These are phyloP conservation scores for Peronospora destructor DNA, from an alignment of 352 stramenopile genomes.

Conservation along the genomic window DNA sequence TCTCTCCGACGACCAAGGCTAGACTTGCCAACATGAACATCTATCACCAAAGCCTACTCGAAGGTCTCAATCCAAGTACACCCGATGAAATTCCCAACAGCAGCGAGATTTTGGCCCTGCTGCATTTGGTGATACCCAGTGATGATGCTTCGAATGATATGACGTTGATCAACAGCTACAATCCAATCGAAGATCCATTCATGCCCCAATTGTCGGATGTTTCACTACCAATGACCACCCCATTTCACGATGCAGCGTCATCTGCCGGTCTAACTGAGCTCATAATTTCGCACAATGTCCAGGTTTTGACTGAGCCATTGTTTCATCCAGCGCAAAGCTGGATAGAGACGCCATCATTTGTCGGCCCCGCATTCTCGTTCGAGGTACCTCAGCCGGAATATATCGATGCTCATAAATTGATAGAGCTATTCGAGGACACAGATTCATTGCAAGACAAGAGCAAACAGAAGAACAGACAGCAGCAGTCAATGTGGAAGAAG, in stretches of 20 bases:
- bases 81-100: background rate
- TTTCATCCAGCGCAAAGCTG: background rate
- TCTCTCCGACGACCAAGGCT: slow-evolving; percentile 14
- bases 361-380: background rate
- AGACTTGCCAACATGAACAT: slow-evolving; percentile 16
- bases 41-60: slow-evolving; percentile 5
- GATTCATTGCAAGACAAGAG: background rate
- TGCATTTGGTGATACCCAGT: slow-evolving; percentile 25
- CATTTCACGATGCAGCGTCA: background rate
- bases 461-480: background rate
- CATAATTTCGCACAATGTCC: slow-evolving; percentile 4
- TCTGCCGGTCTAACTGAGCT: background rate
- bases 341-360: slow-evolving; percentile 4
- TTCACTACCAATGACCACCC: background rate
- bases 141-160: slow-evolving; percentile 6
- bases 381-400: background rate
- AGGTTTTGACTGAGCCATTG: background rate
- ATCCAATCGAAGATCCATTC: background rate
- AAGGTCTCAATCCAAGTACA: slow-evolving; percentile 2
- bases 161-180: slow-evolving; percentile 3
- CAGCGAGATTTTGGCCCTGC: slow-evolving; percentile 13
- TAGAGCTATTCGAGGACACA: slow-evolving; percentile 4
- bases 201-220: background rate
- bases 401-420: background rate
- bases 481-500: slow-evolving; percentile 3